Evolutionary conservation across 257 asterid genomes (phyloP).

Genomic region (Mentha longifolia): DNA sequence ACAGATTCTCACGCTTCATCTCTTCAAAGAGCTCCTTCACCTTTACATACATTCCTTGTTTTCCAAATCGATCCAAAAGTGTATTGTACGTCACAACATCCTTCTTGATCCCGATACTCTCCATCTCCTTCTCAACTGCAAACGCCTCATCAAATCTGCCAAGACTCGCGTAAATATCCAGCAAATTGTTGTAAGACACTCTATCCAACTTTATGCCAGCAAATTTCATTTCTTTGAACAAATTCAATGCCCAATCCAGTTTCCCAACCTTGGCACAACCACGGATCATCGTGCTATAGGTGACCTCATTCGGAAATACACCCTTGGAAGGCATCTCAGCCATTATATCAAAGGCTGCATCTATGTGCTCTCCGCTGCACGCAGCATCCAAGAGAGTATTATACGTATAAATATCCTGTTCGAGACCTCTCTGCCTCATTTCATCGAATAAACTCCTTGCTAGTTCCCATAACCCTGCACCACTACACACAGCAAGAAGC

Average conservation of each 20-base stretch:
- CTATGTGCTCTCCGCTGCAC: slow-evolving; percentile 80
- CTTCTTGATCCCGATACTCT: slow-evolving; percentile 78
- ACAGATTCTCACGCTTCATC: slow-evolving; percentile 68
- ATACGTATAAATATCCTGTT: slow-evolving; percentile 87
- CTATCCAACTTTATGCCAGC: slow-evolving; percentile 80
- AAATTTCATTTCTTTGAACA: slow-evolving; percentile 86
- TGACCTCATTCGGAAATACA: slow-evolving; percentile 80
- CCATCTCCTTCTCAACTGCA: slow-evolving; percentile 86
- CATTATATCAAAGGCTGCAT: slow-evolving; percentile 81
- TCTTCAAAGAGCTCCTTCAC: slow-evolving; percentile 75
- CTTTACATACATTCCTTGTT: slow-evolving; percentile 76
- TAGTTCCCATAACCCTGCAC: slow-evolving; percentile 84
- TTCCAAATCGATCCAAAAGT: slow-evolving; percentile 86
- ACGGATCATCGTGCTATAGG: slow-evolving; percentile 85
- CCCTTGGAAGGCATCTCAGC: slow-evolving; percentile 68
- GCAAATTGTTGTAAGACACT: slow-evolving; percentile 85
- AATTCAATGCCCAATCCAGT: slow-evolving; percentile 67
- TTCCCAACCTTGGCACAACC: slow-evolving; percentile 91
- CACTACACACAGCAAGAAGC: slow-evolving; percentile 90
- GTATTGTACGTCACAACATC: slow-evolving; percentile 96
- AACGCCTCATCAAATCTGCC: slow-evolving; percentile 89
- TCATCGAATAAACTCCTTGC: slow-evolving; percentile 71
- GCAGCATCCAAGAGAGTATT: slow-evolving; percentile 90
- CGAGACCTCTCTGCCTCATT: slow-evolving; percentile 75
- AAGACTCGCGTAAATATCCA: slow-evolving; percentile 80